Conservation (phyloP, 441 rosid genomes). For the Eruca vesicaria region DNA sequence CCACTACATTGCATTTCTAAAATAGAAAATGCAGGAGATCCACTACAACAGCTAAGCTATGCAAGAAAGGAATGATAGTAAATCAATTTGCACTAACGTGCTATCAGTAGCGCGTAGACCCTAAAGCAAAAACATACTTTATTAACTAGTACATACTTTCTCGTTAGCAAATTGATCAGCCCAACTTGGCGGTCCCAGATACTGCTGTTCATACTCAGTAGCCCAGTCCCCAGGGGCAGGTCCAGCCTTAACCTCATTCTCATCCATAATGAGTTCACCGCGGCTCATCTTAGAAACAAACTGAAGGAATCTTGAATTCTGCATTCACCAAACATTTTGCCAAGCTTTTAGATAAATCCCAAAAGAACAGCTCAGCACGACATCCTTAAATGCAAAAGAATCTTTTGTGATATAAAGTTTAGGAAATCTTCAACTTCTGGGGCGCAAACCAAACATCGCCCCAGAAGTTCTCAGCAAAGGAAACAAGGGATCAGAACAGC, state of each 20-base stretch:
- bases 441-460: constrained; percentile 5
- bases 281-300: constrained; percentile 99
- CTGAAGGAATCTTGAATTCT: constrained; percentile 99
- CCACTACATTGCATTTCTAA: background rate
- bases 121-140: background rate
- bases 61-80: background rate
- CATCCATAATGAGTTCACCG: constrained; percentile 94
- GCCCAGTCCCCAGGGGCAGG: constrained; percentile 82
- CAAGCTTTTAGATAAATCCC: constrained; percentile 13
- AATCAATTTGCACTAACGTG: constrained; percentile 5
- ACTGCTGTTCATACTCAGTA: constrained; percentile 77
- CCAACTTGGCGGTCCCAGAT: constrained; percentile 74
- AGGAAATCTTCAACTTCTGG: background rate
- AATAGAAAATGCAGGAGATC: background rate
- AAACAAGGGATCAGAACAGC: constrained; percentile 7
- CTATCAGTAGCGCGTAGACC: constrained; percentile 6
- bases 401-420: background rate
- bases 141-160: constrained; percentile 41
- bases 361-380: constrained; percentile 10
- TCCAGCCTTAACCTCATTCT: constrained; percentile 85
- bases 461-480: constrained; percentile 16
- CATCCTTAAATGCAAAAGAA: background rate
- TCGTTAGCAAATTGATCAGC: constrained; percentile 75
- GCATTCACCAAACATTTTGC: constrained; percentile 36
- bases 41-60: background rate